A percentile compares a stretch with the other conserved stretches of the same genome.
Conservation (phyloP, 1,139 yeast species). For the Yamadazyma jaroonii region DNA sequence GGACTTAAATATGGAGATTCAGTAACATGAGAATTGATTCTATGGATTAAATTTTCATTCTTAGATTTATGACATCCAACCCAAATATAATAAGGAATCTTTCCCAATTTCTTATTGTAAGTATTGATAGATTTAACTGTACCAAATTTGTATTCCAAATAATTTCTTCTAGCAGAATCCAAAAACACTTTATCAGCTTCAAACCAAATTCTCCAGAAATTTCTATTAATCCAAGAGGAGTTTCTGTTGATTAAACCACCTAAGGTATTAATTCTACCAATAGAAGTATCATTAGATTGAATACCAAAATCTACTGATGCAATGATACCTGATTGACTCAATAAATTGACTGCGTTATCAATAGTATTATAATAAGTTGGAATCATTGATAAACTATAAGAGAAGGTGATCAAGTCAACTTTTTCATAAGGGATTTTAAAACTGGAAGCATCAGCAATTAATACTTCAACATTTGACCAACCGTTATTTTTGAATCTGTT, state of each 20-base stretch:
- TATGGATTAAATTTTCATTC: constrained; percentile 56
- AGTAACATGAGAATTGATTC: constrained; percentile 71
- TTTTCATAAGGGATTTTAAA: constrained; percentile 47
- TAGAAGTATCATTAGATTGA: constrained; percentile 59
- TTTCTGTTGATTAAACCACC: constrained; percentile 73
- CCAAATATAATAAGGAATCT: constrained; percentile 82
- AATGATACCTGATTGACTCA: constrained; percentile 56
- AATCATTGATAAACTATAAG: constrained; percentile 81
- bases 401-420: constrained; percentile 68
- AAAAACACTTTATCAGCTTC: constrained; percentile 79
- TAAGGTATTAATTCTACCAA: constrained; percentile 70
- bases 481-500: constrained; percentile 48
- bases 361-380: constrained; percentile 80
- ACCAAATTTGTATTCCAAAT: constrained; percentile 77
- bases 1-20: constrained; percentile 82
- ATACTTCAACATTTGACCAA: constrained; percentile 66
- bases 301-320: constrained; percentile 81
- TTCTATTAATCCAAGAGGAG: constrained; percentile 72
- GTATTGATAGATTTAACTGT: constrained; percentile 71
- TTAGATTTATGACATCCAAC: constrained; percentile 71
- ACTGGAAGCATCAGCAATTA: constrained; percentile 75
- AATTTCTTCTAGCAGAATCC: constrained; percentile 79
- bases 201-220: constrained; percentile 87
- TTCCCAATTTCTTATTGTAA: constrained; percentile 62
- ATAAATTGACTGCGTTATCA: constrained; percentile 58